Percentiles rank a stretch among this genome's conserved stretches.
phyloP scores from a whole-genome alignment of 73 alveolate species.

The Strombidium stylifer region DNA sequence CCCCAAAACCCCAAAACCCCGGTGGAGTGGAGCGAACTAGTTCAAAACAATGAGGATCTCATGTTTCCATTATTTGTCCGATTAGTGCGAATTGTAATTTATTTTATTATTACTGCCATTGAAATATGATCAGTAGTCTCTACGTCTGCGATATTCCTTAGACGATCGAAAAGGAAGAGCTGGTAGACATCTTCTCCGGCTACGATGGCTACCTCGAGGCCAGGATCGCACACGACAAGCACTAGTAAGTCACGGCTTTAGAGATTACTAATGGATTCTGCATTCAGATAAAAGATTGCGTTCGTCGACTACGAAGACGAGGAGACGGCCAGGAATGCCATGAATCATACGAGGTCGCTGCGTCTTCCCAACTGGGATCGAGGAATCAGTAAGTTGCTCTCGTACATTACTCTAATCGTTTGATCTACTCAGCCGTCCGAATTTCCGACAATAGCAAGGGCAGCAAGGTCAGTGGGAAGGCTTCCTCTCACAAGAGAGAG shows the following conservation, averaged over 20 bases:
- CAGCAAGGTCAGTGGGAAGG: background rate
- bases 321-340: slow-evolving; percentile 44
- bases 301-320: slow-evolving; percentile 57
- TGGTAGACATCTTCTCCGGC: slow-evolving; percentile 48
- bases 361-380: slow-evolving; percentile 36
- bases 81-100: too few species aligned
- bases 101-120: background rate
- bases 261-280: background rate
- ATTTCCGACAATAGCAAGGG: slow-evolving; percentile 48
- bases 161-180: slow-evolving; percentile 41
- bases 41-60: too few species aligned
- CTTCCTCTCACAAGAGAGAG: background rate
- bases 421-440: slow-evolving; percentile 52
- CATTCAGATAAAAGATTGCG: slow-evolving; percentile 56
- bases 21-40: too few species aligned
- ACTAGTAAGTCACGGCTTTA: slow-evolving; percentile 20
- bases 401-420: background rate
- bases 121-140: slow-evolving; percentile 17
- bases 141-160: slow-evolving; percentile 71
- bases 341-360: slow-evolving; percentile 30
- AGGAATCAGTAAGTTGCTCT: slow-evolving; percentile 39
- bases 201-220: slow-evolving; percentile 57
- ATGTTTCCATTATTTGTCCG: too few species aligned
- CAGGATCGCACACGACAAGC: slow-evolving; percentile 64
- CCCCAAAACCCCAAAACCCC: too few species aligned